Evolutionary conservation across 2,329 filamentous ascomycete species (phyloP), one percentile per base, ranked within the genome.

Genomic region (Fusarium tanahbumbuense): DNA sequence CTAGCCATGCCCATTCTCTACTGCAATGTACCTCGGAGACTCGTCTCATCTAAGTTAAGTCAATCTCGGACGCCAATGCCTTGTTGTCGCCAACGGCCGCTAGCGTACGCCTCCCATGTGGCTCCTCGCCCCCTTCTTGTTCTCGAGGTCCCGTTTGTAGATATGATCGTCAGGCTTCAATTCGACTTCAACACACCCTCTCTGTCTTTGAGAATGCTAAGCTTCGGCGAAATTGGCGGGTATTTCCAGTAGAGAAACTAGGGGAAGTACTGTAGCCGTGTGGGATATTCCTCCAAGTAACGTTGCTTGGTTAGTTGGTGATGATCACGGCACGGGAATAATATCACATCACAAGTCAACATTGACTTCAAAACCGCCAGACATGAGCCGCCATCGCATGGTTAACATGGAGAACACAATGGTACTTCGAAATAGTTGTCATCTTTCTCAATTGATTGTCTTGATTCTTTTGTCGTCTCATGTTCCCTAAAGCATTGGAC

Each of bases 71-170:
- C 60, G 57, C 68, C 65, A 71, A 63, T 55, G 59, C 68, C 53
- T 57, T 60, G 68, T 59, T 71, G 68, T 68, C 56, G 54, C 57
- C 68, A 75, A 75, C 73, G 73, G 73, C 72, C 72, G 68, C 69
- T 74, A 75, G 72, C 60, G 73, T 64, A 61, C 48, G 62, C 56
- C 44, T 65, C 56, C 65, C 73, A 70, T 74, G 64, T 73, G 65
- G 63, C 67, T 71, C 69, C 65, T 74, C 67, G 54, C 64, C 56
- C 67, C 58, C 20, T 44, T 59, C 46, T 59, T 47, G 44, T 28
- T 66, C 54, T 58, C 57, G 13, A 59, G 49, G 49, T 45, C 27
- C 57, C 52, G 28, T 56, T 54, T 56, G 46, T 45, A 59, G 57
- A 40, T 41, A 61, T 49, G 48, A 67, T 67, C 48, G 41, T 55